A percentile compares a stretch with the other conserved stretches of the same genome.
Evolutionary conservation across 495 filamentous ascomycete species (phyloP).

Genomic region (Neurospora intermedia): DNA sequence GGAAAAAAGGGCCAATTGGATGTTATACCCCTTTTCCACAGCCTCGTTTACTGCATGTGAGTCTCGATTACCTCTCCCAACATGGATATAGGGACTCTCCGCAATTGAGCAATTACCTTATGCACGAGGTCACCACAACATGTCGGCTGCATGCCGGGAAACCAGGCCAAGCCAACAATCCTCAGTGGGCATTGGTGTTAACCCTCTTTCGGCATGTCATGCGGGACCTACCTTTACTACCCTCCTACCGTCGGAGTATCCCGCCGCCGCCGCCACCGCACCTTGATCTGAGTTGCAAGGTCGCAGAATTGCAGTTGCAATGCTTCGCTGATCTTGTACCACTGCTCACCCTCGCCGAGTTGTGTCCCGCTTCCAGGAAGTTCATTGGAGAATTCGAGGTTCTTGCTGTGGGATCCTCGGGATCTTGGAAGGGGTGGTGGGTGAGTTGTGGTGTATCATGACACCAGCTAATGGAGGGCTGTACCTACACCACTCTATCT

Average conservation of each 20-base stretch:
- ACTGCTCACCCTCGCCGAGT: slow-evolving; percentile 8
- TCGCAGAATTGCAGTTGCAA: slow-evolving; percentile 8
- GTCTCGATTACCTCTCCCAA: not conserved
- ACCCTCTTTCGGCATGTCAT: slow-evolving; percentile 8
- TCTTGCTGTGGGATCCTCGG: not conserved
- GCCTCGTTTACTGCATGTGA: not conserved
- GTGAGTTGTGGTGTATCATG: slow-evolving; percentile 1
- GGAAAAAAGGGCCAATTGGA: not conserved
- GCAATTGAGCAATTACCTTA: slow-evolving; percentile 18
- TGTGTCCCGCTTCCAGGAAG: slow-evolving; percentile 5
- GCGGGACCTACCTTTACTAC: slow-evolving; percentile 1
- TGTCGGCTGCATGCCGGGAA: not conserved
- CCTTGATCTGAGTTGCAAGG: not conserved
- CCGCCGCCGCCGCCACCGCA: not conserved
- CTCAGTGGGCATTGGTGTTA: slow-evolving; percentile 1
- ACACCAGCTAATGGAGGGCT: not conserved
- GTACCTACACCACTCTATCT: not conserved
- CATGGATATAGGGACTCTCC: slow-evolving; percentile 1
- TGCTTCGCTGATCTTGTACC: slow-evolving; percentile 2
- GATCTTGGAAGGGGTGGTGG: slow-evolving; percentile 1
- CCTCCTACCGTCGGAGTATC: not conserved
- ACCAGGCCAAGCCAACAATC: slow-evolving; percentile 4
- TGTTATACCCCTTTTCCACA: not conserved
- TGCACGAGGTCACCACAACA: slow-evolving; percentile 5
- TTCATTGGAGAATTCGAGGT: slow-evolving; percentile 20